Percentiles rank a stretch among this genome's conserved stretches.
These are phyloP conservation scores for Hypoxylon intermedium DNA, from an alignment of 495 filamentous ascomycete species.

Conservation along the genomic window DNA sequence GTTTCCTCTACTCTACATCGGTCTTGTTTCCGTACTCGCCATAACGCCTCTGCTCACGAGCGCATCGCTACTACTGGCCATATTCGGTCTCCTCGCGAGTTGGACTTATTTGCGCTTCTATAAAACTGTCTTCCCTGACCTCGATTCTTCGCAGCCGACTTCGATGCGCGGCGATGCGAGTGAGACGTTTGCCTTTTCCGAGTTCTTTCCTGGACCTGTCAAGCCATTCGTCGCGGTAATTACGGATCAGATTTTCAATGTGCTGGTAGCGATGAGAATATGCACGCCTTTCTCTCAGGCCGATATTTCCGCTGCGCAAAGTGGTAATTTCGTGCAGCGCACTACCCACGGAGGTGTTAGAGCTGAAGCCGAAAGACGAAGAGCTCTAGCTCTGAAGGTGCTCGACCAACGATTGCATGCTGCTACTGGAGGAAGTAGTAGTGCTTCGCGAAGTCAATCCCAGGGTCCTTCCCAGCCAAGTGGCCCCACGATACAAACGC, in stretches of 20 bases:
- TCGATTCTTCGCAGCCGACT: conserved; percentile 67
- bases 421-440: conserved; percentile 62
- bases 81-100: conserved; percentile 82
- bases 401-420: conserved; percentile 90
- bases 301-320: conserved; percentile 76
- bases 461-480: conserved; percentile 48
- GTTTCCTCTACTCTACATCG: conserved; percentile 86
- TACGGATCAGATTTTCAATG: conserved; percentile 74
- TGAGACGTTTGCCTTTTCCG: conserved; percentile 93
- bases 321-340: conserved; percentile 60
- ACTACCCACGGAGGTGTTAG: conserved; percentile 73
- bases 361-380: conserved; percentile 89
- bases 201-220: conserved; percentile 90
- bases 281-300: conserved; percentile 87
- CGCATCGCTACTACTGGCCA: conserved; percentile 80
- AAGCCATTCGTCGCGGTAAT: conserved; percentile 78
- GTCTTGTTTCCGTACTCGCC: conserved; percentile 76
- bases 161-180: conserved; percentile 83
- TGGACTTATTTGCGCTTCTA: conserved; percentile 98
- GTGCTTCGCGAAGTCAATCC: conserved; percentile 49
- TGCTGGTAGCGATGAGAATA: conserved; percentile 74
- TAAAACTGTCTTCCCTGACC: conserved; percentile 70
- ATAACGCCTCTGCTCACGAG: conserved; percentile 83
- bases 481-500: conserved; percentile 57
- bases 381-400: conserved; percentile 87